A percentile compares a stretch with the other conserved stretches of the same genome.
These are phyloP conservation scores for Drechslerella stenobrocha DNA, from an alignment of 2,329 filamentous ascomycete species.

Conservation along the genomic window DNA sequence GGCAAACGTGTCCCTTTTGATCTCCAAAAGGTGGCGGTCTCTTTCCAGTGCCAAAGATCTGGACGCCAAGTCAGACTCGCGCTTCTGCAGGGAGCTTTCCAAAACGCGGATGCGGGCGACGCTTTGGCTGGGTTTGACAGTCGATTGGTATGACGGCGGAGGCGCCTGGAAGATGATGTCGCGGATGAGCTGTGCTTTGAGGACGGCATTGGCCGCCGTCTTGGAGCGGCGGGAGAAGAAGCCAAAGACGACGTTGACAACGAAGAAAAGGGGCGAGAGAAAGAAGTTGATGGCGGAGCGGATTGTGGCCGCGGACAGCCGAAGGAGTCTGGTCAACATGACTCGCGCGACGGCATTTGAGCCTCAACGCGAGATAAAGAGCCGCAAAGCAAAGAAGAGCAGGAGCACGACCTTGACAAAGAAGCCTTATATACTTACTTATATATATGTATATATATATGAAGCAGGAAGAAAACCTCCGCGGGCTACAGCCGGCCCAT, in stretches of 20 bases:
- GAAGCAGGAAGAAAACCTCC: no score
- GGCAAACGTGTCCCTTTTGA: conserved; percentile 11
- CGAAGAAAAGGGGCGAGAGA: conserved; percentile 31
- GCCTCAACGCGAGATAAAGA: conserved; percentile 1
- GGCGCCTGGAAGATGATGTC: conserved; percentile 32
- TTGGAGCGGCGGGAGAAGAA: conserved; percentile 39
- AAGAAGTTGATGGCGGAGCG: conserved; percentile 28
- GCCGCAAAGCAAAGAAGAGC: no score
- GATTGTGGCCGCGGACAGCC: conserved; percentile 16
- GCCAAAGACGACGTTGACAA: conserved; percentile 21
- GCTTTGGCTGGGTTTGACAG: conserved; percentile 22
- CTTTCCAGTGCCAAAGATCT: conserved; percentile 13
- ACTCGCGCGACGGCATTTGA: not conserved
- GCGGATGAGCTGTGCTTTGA: conserved; percentile 39
- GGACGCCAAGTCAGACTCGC: conserved; percentile 23
- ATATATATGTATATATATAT: no score
- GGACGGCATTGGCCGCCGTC: conserved; percentile 20
- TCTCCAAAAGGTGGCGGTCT: conserved; percentile 17
- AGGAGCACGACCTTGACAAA: no score
- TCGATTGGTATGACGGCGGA: conserved; percentile 38
- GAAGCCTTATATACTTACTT: no score
- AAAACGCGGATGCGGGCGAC: conserved; percentile 26
- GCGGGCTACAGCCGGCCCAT: not conserved
- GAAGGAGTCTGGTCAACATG: conserved; percentile 19
- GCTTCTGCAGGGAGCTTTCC: conserved; percentile 25